Conservation (phyloP, 2,329 filamentous ascomycete genomes). For the Xylaria sp. region DNA sequence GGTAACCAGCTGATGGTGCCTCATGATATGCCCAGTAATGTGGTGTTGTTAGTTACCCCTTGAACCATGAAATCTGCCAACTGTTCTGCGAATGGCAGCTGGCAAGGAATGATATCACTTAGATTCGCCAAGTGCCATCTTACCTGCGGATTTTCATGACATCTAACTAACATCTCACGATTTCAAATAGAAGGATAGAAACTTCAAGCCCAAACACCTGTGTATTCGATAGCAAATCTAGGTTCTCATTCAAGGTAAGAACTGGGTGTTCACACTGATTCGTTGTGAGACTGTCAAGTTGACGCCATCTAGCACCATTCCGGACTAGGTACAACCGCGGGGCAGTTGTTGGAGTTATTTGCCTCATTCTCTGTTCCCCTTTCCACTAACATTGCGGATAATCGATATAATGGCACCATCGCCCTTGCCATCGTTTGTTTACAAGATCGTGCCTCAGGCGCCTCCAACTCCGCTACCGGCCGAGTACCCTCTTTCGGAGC, state of each 20-base stretch:
- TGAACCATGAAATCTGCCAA: no score
- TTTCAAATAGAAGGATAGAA: no score
- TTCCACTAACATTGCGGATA: not conserved
- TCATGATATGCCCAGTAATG: no score
- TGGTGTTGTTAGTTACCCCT: no score
- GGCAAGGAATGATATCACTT: no score
- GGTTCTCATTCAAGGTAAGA: not conserved
- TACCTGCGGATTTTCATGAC: no score
- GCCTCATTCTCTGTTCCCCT: not conserved
- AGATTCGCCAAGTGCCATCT: no score
- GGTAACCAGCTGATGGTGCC: no score
- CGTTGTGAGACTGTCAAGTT: not conserved
- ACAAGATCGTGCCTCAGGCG: conserved; percentile 61
- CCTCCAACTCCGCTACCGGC: conserved; percentile 57
- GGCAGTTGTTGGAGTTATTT: not conserved
- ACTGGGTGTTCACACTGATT: not conserved
- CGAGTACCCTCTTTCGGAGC: conserved; percentile 59
- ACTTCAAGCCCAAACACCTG: no score
- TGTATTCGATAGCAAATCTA: not conserved
- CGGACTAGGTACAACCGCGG: not conserved
- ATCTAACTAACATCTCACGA: no score
- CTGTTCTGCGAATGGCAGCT: no score
- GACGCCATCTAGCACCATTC: not conserved
- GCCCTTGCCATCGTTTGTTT: conserved; percentile 50
- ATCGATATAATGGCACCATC: conserved; percentile 25